Evolutionary conservation across 345 rosid genomes (phyloP), one percentile per base, ranked within the genome.

Genomic region (Hirschfeldia incana): DNA sequence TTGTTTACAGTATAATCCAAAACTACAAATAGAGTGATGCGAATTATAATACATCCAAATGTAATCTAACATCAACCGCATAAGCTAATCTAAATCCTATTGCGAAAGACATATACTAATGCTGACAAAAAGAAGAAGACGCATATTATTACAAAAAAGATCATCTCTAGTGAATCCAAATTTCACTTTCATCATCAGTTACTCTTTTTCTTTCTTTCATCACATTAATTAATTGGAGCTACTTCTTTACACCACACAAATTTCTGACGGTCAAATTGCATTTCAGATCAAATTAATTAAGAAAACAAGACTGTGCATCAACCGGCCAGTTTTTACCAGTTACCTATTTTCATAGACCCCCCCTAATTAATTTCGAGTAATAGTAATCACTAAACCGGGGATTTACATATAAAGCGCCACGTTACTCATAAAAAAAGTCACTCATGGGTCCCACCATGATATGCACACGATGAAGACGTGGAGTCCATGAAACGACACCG

Each of bases 401-500:
- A 16, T 33, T 51, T 0, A 42, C 2, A 17, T 1, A 21, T 4
- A 33, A 36, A 60, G 28, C 65, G 76, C 67, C 71, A 77, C 80
- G 80, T 70, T 1, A 37, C 7, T 9, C 62, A 2, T 33, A 1
- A 51, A 49, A 21, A 61, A 57, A 42, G 36, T 68, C 75, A 70
- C 33, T 0, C 4, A 63, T 0, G 10, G 69, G 70, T 36, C 80
- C 80, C 76, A 64, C 71, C 34, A 66, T 70, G 70, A 70, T 77
- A 51, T 61, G 6, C 33, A 21, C 76, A 70, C 80, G 70, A 36
- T 11, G 30, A 71, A 16, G 69, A 78, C 81, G 81, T 71, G 67
- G 59, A 77, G 12, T 15, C 5, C 7, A 28, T 2, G 13, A 76
- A 65, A 75, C 83, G 83, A 70, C 49, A 58, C 16, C 76, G 80